These are phyloP conservation scores for Leccinum broughii DNA, from an alignment of 768 basidiomycete species.

Conservation along the genomic window DNA sequence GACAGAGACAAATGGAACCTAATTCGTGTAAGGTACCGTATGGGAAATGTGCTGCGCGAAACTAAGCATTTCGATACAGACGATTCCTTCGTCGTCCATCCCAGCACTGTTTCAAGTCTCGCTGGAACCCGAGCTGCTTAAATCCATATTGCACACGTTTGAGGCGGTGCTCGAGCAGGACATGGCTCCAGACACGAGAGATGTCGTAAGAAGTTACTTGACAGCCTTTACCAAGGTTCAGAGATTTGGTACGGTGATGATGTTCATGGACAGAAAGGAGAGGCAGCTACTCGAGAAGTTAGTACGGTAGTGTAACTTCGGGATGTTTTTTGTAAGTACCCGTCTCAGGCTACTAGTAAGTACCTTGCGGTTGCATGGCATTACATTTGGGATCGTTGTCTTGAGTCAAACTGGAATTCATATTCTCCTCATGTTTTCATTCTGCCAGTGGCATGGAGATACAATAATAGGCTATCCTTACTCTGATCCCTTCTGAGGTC, in stretches of 20 bases:
- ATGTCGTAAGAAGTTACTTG: conserved; percentile 48
- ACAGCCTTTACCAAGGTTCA: conserved; percentile 52
- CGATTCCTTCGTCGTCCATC: conserved; percentile 52
- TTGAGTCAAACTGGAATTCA: too few relatives aligned
- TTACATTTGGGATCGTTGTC: too few relatives aligned
- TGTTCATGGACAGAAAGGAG: conserved; percentile 64
- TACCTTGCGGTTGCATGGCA: too few relatives aligned
- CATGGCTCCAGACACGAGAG: conserved; percentile 10
- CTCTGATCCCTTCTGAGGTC: too few relatives aligned
- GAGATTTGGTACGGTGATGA: conserved; percentile 60
- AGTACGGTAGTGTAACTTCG: neutral
- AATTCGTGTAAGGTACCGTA: conserved; percentile 48
- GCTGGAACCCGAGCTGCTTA: conserved; percentile 64
- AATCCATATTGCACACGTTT: conserved; percentile 57
- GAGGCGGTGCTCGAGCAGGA: conserved; percentile 29
- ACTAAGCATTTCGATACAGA: conserved; percentile 36
- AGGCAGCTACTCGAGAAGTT: conserved; percentile 40
- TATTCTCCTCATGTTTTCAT: too few relatives aligned
- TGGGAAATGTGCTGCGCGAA: neutral
- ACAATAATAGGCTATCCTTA: too few relatives aligned
- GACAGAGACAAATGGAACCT: conserved; percentile 55
- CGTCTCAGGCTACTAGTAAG: too few relatives aligned
- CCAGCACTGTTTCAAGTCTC: conserved; percentile 69
- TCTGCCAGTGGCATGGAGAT: too few relatives aligned
- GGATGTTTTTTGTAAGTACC: neutral